Conservation (phyloP, 148 eudicot genomes). For the Camellia sinensis region DNA sequence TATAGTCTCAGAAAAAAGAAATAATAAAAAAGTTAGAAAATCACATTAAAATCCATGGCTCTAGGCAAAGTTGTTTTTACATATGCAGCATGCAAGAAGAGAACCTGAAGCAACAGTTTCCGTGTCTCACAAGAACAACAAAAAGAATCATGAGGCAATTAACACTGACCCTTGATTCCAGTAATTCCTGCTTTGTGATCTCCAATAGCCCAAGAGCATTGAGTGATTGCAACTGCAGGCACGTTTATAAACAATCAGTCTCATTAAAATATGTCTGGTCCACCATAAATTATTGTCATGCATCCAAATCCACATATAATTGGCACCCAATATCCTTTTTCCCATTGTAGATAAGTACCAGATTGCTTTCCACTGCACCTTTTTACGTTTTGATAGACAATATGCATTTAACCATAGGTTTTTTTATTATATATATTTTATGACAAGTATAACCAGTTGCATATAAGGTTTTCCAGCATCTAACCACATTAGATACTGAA, state of each 20-base stretch:
- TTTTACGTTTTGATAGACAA: neutral
- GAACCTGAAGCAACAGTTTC: slow-evolving; percentile 1
- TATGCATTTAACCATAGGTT: neutral
- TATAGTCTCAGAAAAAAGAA: too few relatives aligned
- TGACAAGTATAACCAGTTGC: too few relatives aligned
- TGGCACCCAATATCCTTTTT: neutral
- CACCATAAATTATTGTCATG: neutral
- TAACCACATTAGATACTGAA: neutral
- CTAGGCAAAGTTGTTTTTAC: neutral
- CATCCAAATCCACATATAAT: neutral
- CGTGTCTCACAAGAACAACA: neutral
- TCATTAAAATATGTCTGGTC: neutral
- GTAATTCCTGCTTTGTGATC: slow-evolving; percentile 39
- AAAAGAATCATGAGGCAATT: slow-evolving; percentile 7
- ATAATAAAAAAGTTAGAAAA: too few relatives aligned
- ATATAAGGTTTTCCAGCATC: neutral
- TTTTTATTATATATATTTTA: too few relatives aligned
- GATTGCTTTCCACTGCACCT: neutral
- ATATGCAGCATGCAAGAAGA: neutral
- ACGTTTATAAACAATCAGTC: slow-evolving; percentile 19
- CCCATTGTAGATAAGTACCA: neutral
- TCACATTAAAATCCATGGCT: neutral
- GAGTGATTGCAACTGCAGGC: slow-evolving; percentile 73
- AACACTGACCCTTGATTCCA: slow-evolving; percentile 46
- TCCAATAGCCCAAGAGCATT: slow-evolving; percentile 64